Percentiles rank a stretch among this genome's conserved stretches.
Conservation (phyloP, 192 early-diverging fungal genomes). For the Rhizoclosmatium sp. region DNA sequence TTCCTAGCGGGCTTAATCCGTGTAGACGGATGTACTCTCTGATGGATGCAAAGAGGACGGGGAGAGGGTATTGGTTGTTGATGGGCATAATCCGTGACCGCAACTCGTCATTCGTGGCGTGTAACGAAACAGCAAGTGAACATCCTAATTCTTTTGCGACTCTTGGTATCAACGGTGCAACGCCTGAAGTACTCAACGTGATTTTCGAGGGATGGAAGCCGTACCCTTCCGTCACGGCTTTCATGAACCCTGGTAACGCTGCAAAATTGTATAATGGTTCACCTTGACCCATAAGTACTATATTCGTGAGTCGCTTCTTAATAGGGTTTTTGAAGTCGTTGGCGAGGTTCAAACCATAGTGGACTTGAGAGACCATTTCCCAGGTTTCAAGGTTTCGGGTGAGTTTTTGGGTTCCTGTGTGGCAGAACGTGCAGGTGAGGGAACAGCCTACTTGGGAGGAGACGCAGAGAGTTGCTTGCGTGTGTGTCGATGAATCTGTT, state of each 20-base stretch:
- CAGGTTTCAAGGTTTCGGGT: conserved; percentile 74
- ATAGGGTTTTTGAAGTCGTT: conserved; percentile 61
- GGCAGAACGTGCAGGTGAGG: conserved; percentile 86
- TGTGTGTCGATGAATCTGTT: no score
- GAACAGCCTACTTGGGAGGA: conserved; percentile 89
- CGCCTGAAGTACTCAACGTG: conserved; percentile 84
- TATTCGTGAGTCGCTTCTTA: conserved; percentile 68
- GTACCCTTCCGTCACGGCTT: conserved; percentile 57
- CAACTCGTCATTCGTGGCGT: conserved; percentile 80
- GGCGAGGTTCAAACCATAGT: conserved; percentile 43
- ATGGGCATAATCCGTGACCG: conserved; percentile 84
- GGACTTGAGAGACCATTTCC: conserved; percentile 65
- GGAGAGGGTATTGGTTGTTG: conserved; percentile 83
- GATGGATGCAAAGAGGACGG: conserved; percentile 74
- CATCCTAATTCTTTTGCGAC: conserved; percentile 72
- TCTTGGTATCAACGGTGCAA: conserved; percentile 82
- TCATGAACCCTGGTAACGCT: conserved; percentile 54
- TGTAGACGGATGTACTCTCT: conserved; percentile 56
- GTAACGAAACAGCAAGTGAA: conserved; percentile 82
- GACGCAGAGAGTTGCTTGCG: conserved; percentile 76
- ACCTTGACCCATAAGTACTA: conserved; percentile 94
- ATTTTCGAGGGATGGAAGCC: conserved; percentile 77
- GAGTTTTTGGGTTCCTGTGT: conserved; percentile 89
- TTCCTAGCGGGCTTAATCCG: conserved; percentile 50
- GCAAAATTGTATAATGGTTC: conserved; percentile 89